Evolutionary conservation across 75 land plant genomes (phyloP), one percentile per base, ranked within the genome.

Genomic region (Sequoia sempervirens): DNA sequence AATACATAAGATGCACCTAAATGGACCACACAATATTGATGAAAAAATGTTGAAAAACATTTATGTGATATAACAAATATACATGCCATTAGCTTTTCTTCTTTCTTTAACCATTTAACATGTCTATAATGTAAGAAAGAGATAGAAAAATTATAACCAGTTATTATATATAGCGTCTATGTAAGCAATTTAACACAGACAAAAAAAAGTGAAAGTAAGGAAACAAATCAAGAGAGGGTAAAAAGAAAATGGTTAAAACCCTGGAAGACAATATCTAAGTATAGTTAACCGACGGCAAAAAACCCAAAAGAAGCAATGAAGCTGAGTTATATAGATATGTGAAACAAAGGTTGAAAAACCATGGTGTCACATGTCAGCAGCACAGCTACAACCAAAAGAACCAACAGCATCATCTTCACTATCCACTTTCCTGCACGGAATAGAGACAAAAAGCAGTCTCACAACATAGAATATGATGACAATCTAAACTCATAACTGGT

Each of bases 1-100:
- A 74, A 87, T 43, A 64, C 73, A 61, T 82, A 23, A 87, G 46
- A 80, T 5, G 23, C 30, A 7, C 32, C 81, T 11, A 32, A 81
- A 23, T 6, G 13, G 10, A 30, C 14, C 30, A 30, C n/a, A 18
- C 2, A 52, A 8, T 11, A 40, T 81, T 32, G 11, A 18, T 38
- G 28, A n/a, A 28, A 10, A 38, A 7, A 69, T 2, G 2, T 15
- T 56, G 66, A 20, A 37, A 81, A 81, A 81, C 28, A 10, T 61
- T 23, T 23, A 23, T 1, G 26, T 23, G 4, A 61, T 61, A 61
- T 2, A 13, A 13, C 53, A 50, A 12, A 50, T 23, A 56, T 18
- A 3, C 5, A 56, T 3, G 61, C 23, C 23, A 18, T 17, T 18
- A 56, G 15, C 61, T 56, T 56, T 56, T 56, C 5, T 56, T 20